Base-by-base conservation (phyloP, 2,329 filamentous ascomycete species). In the Fusarium pseudonygamai region DNA sequence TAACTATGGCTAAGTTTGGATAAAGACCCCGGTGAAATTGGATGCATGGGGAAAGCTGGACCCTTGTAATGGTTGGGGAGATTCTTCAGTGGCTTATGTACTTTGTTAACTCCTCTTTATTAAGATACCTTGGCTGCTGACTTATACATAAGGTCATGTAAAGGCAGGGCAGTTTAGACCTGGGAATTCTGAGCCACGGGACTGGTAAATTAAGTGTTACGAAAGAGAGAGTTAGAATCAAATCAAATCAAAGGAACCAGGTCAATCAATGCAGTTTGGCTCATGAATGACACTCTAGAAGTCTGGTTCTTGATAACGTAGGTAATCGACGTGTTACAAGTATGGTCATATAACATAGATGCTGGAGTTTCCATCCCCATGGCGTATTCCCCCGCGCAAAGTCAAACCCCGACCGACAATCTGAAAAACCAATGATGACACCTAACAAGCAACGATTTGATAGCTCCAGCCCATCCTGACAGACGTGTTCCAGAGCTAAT, bases 51-150 rank as follows among this genome's bases (percentile, higher is more conserved):
- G 65, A 72, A 71, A 75, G 73, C 65, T 76, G 68, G 65, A 73
- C 71, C 75, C 74, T 75, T 69, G 67, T 70, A 69, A 71, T 71
- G 67, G 72, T 77, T 77, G 75, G 74, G 75, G 74, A 75, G 72
- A 39, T 67, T 67, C 26, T 58, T 28, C 55, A 36, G 63, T 49
- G 64, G 59, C 67, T 64, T 55, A 36, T 57, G 46, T 32, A 52
- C 53, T 58, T 36, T 55, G 32, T 40, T 30, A 62, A 42, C 49
- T 55, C 45, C 66, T 69, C 32, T 60, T 56, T 47, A 55, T 24
- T 42, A n/a, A n/a, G n/a, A n/a, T n/a, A 55, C n/a, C 63, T 60
- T 43, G 42, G 52, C 50, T 58, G 50, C 60, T 62, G 37, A 36
- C 55, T 58, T 58, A 49, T 60, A 42, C 20, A 22, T n/a, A 32